Evolutionary conservation across 75 land plant species (phyloP), one percentile per base, ranked within the genome.

Genomic region (Picea sitchensis): DNA sequence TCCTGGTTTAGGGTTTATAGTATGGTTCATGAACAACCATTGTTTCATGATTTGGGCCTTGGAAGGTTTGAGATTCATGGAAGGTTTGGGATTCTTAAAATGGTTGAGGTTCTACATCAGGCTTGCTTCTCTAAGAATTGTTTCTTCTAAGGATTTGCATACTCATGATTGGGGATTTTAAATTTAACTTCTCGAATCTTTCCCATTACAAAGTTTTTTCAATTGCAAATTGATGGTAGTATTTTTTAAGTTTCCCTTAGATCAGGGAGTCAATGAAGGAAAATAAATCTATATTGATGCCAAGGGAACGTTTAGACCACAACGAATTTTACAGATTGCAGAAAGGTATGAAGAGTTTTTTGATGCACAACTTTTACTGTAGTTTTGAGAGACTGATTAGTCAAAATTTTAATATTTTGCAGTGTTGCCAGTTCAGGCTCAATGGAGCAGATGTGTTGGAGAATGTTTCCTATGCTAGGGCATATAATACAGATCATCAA

Each of bases 191-290:
- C 14, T 75, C 44, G 76, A 51, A 41, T 75, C 76, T 76, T 26
- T 54, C 1, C 9, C 4, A 5, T 6, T n/a, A 14, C 56, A 17
- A 58, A 56, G 14, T 17, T 23, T 20, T 18, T 15, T 41, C 18
- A 61, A 17, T 30, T 4, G 2, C 78, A 44, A 21, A 36, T 36
- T 78, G n/a, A 71, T 3, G 54, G 11, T 38, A n/a, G 23, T n/a
- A n/a, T 17, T 73, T 14, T 73, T 82, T 81, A 82, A 95, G 95
- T 86, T 95, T 61, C 98, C 98, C 4, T 64, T 95, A 61, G 98
- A 94, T 86, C 98, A 94, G 86, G 98, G 98, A 64, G 98, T 96
- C n/a, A n/a, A n/a, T n/a, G n/a, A n/a, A n/a, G n/a, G n/a, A n/a
- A n/a, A 95, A 80, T 96, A 96, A 54, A 75, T 95, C 84, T 95